Conservation (phyloP, 1,139 yeast genomes). For the Candida mesenterica region DNA sequence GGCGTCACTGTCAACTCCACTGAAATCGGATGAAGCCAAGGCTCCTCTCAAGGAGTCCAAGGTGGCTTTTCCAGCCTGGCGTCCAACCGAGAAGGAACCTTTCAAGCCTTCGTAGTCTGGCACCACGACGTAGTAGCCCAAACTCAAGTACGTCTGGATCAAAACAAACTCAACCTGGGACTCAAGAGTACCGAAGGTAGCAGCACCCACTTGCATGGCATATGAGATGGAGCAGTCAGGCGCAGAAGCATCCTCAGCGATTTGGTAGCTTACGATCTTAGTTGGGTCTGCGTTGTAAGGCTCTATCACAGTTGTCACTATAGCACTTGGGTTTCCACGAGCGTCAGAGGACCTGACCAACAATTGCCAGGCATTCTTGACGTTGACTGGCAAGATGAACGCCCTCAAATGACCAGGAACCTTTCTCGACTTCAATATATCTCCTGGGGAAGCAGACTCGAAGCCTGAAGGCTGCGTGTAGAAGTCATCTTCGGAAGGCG, state of each 20-base stretch:
- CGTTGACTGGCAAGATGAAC: slow-evolving; percentile 12
- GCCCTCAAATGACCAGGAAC: slow-evolving; percentile 20
- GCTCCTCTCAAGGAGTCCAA: slow-evolving; percentile 29
- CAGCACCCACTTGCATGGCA: slow-evolving; percentile 16
- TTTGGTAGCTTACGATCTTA: slow-evolving; percentile 30
- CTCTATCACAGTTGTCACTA: slow-evolving; percentile 30
- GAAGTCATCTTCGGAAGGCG: slow-evolving; percentile 23
- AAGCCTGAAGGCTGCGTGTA: slow-evolving; percentile 25
- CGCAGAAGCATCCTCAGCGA: slow-evolving; percentile 31
- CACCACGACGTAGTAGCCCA: slow-evolving; percentile 31
- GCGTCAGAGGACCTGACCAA: slow-evolving; percentile 32
- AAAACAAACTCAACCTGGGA: slow-evolving; percentile 22
- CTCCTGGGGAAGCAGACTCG: slow-evolving; percentile 23
- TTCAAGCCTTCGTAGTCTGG: slow-evolving; percentile 35
- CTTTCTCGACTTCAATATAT: slow-evolving; percentile 23
- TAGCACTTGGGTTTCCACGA: slow-evolving; percentile 28
- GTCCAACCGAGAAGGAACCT: slow-evolving; percentile 28
- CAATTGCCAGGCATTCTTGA: slow-evolving; percentile 25
- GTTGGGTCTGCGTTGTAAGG: slow-evolving; percentile 29
- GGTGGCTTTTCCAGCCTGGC: slow-evolving; percentile 25
- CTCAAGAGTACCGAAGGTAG: slow-evolving; percentile 17
- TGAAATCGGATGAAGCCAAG: slow-evolving; percentile 18
- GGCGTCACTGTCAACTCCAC: slow-evolving; percentile 23
- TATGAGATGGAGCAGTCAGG: slow-evolving; percentile 33
- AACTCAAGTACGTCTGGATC: slow-evolving; percentile 15